Base-by-base conservation (phyloP, 257 asterid species). In the Phtheirospermum japonicum region DNA sequence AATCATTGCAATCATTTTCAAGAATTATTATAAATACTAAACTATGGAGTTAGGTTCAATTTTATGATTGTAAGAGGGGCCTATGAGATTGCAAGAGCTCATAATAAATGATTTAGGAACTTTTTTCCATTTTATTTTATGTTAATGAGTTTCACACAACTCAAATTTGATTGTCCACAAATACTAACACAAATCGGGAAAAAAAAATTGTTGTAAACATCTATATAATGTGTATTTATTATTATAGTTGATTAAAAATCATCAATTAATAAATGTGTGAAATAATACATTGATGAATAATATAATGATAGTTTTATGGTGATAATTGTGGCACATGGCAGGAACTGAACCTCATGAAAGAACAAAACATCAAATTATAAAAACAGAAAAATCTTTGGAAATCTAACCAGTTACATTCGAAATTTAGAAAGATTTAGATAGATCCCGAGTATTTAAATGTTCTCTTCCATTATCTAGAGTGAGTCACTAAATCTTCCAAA, bases 321-420 rank as follows among this genome's bases (percentile, higher is more conserved):
- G 70, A 68, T 59, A 63, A 42, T 46, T 55, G 9, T 11, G 67
- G 76, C 80, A 82, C 82, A 74, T 79, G 85, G 43, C 20, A 56
- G 8, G 28, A 23, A 23, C 28, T 23, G 28, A 23, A 3, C 28
- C 28, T 23, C 28, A n/a, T n/a, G n/a, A n/a, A n/a, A n/a, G n/a
- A n/a, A n/a, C n/a, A 23, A 23, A 23, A 23, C 28, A 23, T 23
- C 28, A 23, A 43, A n/a, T n/a, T n/a, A n/a, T n/a, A n/a, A n/a
- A n/a, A n/a, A n/a, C n/a, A n/a, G 52, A 9, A 62, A 74, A 77
- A 82, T 85, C 86, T 74, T 54, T 69, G 65, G 55, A 74, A 72
- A 85, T 80, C 89, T 69, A 72, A 68, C 69, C 68, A 59, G 75
- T 68, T 64, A 65, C 67, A 39, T 72, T 40, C 45, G 73, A 58